These are phyloP conservation scores for Cladosporium sp. DNA, from an alignment of 2,329 filamentous ascomycete species.

Conservation along the genomic window DNA sequence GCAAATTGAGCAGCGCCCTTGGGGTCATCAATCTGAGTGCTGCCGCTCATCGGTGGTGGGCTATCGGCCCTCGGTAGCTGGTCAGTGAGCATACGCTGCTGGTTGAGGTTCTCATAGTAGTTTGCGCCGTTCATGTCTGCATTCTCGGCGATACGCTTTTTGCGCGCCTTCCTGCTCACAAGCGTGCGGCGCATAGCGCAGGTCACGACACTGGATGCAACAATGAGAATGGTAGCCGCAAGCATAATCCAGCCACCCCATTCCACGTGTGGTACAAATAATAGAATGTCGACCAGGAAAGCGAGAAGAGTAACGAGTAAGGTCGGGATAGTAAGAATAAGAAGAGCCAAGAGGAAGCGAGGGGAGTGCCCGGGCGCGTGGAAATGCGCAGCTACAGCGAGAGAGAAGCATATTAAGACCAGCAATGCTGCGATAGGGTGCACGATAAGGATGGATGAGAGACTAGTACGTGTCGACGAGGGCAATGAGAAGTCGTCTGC, in stretches of 20 bases:
- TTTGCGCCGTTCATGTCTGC: constrained; percentile 96
- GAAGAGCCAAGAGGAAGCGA: constrained; percentile 76
- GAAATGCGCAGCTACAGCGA: constrained; percentile 78
- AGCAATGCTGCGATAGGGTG: constrained; percentile 87
- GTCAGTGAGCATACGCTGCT: constrained; percentile 38
- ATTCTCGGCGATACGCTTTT: constrained; percentile 86
- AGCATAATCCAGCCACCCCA: constrained; percentile 95
- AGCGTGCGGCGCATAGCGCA: constrained; percentile 93
- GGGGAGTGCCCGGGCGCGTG: constrained; percentile 86
- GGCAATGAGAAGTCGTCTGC: constrained; percentile 56
- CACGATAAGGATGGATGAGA: constrained; percentile 87
- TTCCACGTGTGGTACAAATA: constrained; percentile 89
- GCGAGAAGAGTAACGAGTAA: constrained; percentile 78
- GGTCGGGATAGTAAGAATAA: constrained; percentile 82
- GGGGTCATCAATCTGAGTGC: constrained; percentile 53
- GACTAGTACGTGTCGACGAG: constrained; percentile 60
- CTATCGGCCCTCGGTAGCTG: constrained; percentile 47
- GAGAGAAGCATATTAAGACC: constrained; percentile 75
- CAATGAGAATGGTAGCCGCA: constrained; percentile 79
- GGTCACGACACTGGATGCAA: constrained; percentile 75
- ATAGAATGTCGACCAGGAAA: constrained; percentile 86
- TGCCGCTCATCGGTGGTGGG: constrained; percentile 48
- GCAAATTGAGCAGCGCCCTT: constrained; percentile 54
- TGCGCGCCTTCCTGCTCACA: constrained; percentile 86
- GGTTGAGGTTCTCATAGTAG: constrained; percentile 60